These are phyloP conservation scores for Verticillium alfalfae DNA, from an alignment of 2,329 filamentous ascomycete species.

Conservation along the genomic window DNA sequence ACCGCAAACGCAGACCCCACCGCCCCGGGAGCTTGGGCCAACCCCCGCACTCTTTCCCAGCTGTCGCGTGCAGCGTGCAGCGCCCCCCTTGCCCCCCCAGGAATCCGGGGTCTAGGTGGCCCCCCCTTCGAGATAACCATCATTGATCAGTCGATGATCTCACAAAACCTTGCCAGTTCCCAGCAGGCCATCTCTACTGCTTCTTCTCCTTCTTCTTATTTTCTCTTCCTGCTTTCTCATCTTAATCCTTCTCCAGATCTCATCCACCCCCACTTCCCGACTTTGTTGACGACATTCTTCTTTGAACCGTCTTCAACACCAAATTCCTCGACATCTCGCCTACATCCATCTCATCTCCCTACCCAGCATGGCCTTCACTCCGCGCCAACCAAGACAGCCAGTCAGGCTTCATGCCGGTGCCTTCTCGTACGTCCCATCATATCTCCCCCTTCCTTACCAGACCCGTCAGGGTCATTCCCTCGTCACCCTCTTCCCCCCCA, in stretches of 20 bases:
- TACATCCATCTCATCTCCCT: not conserved
- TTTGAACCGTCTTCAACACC: not conserved
- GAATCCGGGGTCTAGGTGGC: not conserved
- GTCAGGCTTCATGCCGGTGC: not conserved
- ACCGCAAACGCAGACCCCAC: not conserved
- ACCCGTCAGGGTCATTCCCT: not conserved
- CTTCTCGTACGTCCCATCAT: constrained; percentile 17
- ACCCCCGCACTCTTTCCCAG: not conserved
- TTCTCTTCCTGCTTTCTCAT: not conserved
- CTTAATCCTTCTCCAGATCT: not conserved
- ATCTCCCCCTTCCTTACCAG: constrained; percentile 11
- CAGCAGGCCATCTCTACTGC: not conserved
- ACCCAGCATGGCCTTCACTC: not conserved
- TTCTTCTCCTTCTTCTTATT: not conserved
- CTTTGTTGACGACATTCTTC: no score
- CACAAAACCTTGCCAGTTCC: not conserved
- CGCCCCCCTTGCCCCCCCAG: not conserved
- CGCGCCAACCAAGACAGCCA: not conserved
- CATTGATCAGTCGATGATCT: not conserved
- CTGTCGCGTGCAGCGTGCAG: not conserved
- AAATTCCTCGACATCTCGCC: not conserved
- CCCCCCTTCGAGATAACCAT: not conserved
- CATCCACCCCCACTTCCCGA: not conserved
- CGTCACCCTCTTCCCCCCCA: not conserved
- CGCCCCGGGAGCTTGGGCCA: not conserved